A percentile compares a stretch with the other conserved stretches of the same genome.
phyloP scores from a whole-genome alignment of 495 filamentous ascomycete species.

The Penicillium malachiteum region DNA sequence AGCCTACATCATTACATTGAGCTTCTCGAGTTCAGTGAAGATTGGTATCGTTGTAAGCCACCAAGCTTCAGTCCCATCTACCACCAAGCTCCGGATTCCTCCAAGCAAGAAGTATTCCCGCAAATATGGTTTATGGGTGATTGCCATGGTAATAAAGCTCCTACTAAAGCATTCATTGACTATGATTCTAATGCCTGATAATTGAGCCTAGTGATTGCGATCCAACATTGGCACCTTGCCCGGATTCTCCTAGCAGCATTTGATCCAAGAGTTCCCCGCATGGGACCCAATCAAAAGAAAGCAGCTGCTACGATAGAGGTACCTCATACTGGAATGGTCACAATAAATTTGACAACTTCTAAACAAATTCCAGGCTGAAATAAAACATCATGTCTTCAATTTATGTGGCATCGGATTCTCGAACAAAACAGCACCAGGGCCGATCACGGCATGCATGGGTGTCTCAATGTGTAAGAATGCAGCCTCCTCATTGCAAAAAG shows the following conservation, averaged over 20 bases:
- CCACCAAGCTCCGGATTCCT: neutral
- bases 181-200: neutral
- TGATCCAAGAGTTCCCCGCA: constrained; percentile 1
- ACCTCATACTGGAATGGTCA: neutral
- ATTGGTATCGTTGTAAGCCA: constrained; percentile 1
- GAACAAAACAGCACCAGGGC: constrained; percentile 3
- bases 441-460: constrained; percentile 4
- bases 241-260: constrained; percentile 5
- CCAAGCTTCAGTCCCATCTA: constrained; percentile 1
- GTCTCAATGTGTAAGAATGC: constrained; percentile 4
- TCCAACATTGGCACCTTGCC: constrained; percentile 7
- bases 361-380: neutral
- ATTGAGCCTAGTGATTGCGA: neutral
- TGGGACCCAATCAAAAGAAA: constrained; percentile 1
- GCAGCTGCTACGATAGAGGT: neutral
- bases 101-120: neutral
- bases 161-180: too few species aligned
- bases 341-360: neutral
- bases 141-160: constrained; percentile 2
- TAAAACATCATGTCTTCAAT: neutral
- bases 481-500: neutral
- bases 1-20: neutral
- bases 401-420: constrained; percentile 4
- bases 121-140: constrained; percentile 3
- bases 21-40: neutral